Evolutionary conservation across 2,329 filamentous ascomycete species (phyloP), one percentile per base, ranked within the genome.

Genomic region (Aspergillaceae sp.): DNA sequence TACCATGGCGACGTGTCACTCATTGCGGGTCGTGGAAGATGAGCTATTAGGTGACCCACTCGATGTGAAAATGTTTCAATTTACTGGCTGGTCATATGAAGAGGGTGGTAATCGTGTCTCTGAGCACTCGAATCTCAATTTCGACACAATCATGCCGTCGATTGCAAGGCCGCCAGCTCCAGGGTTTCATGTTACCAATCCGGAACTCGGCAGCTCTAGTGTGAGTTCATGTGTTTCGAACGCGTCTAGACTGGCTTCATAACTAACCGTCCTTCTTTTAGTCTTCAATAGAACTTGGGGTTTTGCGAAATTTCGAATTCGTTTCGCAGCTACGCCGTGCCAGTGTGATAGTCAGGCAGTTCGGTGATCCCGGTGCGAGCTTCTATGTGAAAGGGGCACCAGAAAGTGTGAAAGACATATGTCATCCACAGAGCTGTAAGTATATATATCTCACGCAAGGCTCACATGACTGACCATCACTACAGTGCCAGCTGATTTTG

Each of bases 11-110:
- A 98, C 92, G 0, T 98, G 92, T 48, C 92, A 98, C 64, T 94
- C 91, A 0, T 74, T 98, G 6, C 81, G 90, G 41, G 79, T 84
- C 7, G 84, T 98, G 10, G 90, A 97, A 51, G 84, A 80, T 41
- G 89, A 96, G 61, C 78, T 97, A 36, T 77, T 98, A 32, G 92
- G 92, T 1, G 92, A 98, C 59, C 92, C 94, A 4, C 74, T 98
- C 1, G 92, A 98, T 64, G 75, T 96, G 47, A 97, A 97, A 64
- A 98, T 98, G 92, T 98, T 98, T 62, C 84, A 95, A 53, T 98
- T 95, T 56, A 97, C 92, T 0, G 78, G 79, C 4, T 98, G 92
- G 92, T 79, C 80, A 3, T 98, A 87, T 56, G 86, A 95, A 63
- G 92, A 98, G 71, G 88, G 63, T 19, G 64, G 89, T 2, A 82